These are phyloP conservation scores for Arachis stenosperma DNA, from an alignment of 306 rosid genomes.

Conservation along the genomic window DNA sequence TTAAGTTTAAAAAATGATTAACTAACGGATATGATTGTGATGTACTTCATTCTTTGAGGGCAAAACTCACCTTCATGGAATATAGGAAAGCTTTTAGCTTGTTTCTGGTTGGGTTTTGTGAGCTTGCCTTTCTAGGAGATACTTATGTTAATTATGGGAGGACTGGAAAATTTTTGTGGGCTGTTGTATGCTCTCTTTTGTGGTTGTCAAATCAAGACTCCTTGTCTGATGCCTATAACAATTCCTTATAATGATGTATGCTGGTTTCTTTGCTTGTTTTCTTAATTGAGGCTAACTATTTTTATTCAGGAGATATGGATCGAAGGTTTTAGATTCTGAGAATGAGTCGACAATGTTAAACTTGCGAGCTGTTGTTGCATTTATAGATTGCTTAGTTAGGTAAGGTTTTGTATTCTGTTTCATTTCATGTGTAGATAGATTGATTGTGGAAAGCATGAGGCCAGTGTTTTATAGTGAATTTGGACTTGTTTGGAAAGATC, in stretches of 20 bases:
- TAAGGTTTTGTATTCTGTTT: constrained; percentile 38
- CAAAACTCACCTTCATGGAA: constrained; percentile 22
- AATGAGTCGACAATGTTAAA: constrained; percentile 54
- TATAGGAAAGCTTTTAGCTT: not conserved
- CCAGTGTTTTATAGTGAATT: constrained; percentile 23
- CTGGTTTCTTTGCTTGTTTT: constrained; percentile 11
- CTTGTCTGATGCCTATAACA: constrained; percentile 3
- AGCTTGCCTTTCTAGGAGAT: not conserved
- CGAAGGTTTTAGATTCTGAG: constrained; percentile 47
- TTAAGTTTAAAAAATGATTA: not conserved
- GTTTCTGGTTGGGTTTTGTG: constrained; percentile 8
- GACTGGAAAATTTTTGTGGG: no score
- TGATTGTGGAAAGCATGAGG: constrained; percentile 1
- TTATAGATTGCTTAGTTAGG: constrained; percentile 68
- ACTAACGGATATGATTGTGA: not conserved
- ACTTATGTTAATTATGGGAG: not conserved
- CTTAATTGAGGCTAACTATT: constrained; percentile 8
- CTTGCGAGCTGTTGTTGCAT: constrained; percentile 51
- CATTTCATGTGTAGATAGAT: not conserved
- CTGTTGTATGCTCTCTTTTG: not conserved
- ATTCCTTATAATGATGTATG: not conserved
- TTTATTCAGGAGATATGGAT: constrained; percentile 67
- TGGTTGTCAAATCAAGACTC: constrained; percentile 7
- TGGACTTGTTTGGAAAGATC: not conserved
- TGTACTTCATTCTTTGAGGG: constrained; percentile 22